A percentile compares a stretch with the other conserved stretches of the same genome.
These are phyloP conservation scores for Podochytrium sp. DNA, from an alignment of 192 early-diverging fungal species.

Conservation along the genomic window DNA sequence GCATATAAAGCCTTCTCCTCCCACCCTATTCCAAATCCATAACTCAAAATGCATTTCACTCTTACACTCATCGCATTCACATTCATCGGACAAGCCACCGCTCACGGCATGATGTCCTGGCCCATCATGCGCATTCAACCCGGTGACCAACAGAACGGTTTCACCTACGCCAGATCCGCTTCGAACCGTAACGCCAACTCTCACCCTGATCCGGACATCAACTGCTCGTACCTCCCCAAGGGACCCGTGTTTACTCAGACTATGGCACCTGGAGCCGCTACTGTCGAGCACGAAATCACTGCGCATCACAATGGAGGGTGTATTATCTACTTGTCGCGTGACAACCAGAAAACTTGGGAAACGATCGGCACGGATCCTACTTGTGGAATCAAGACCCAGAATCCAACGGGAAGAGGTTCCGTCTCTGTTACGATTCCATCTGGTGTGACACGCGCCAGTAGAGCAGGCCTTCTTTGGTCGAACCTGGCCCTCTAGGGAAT, in stretches of 20 bases:
- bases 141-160: slow-evolving; percentile 25
- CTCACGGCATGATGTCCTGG: slow-evolving; percentile 22
- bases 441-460: not conserved
- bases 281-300: slow-evolving; percentile 16
- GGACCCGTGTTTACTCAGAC: not conserved
- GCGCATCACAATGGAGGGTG: slow-evolving; percentile 27
- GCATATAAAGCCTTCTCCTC: too few species aligned
- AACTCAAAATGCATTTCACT: too few species aligned
- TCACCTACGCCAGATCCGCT: slow-evolving; percentile 17
- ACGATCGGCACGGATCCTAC: slow-evolving; percentile 16
- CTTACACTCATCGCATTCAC: too few species aligned
- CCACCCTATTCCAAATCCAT: too few species aligned
- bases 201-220: slow-evolving; percentile 22
- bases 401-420: not conserved
- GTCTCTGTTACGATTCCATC: slow-evolving; percentile 10
- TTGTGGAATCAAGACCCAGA: not conserved
- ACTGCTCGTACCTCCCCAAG: slow-evolving; percentile 15
- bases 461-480: too few species aligned
- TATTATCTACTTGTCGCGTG: not conserved
- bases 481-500: slow-evolving; percentile 65
- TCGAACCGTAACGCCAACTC: slow-evolving; percentile 3
- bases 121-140: slow-evolving; percentile 1
- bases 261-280: not conserved
- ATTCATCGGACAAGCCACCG: too few species aligned
- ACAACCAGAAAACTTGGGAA: not conserved